Base-by-base conservation (phyloP, 2,329 filamentous ascomycete species). In the Aspergillus sp. region DNA sequence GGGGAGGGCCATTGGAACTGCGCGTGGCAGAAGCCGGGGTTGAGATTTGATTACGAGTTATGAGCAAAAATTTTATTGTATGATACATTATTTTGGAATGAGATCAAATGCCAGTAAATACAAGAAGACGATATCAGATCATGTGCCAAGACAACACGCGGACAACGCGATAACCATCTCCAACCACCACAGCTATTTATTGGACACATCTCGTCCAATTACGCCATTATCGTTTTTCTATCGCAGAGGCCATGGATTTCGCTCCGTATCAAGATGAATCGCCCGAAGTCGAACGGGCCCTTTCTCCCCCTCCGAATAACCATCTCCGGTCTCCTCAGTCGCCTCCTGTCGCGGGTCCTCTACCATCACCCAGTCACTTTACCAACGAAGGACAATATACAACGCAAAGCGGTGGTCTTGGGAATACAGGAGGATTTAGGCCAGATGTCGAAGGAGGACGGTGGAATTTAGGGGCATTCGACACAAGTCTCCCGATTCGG, bases 261-360 rank as follows among this genome's bases (percentile, higher is more conserved):
- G 93, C 93, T 41, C 93, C 93, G 33, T 98, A 97, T 73, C 93
- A 97, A 75, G 91, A 91, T 69, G 86, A 86, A 43, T 86, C 86
- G 13, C 93, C 93, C 7, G 90, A 97, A 73, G 79, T 85, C 59
- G 82, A 83, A 57, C 88, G 91, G 61, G 83, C 86, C 45, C 79
- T 90, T 65, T 94, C 88, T 17, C 88, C 90, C 45, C 79, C 83
- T 9, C 72, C 81, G 74, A 57, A 62, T 6, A 64, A 68, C 30
- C 76, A 68, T 46, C 70, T 68, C 45, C 75, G 54, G 68, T 81
- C 60, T 73, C 79, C 71, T 74, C 81, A 54, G 53, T 67, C 65
- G 54, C 70, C 74, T 58, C 65, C 71, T 45, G 59, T 69, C 63
- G 68, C 68, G 53, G 70, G 62, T 49, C 75, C 58, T 65, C 59